Evolutionary conservation across 305 asterid genomes (phyloP).

Genomic region (Rubia balearica): DNA sequence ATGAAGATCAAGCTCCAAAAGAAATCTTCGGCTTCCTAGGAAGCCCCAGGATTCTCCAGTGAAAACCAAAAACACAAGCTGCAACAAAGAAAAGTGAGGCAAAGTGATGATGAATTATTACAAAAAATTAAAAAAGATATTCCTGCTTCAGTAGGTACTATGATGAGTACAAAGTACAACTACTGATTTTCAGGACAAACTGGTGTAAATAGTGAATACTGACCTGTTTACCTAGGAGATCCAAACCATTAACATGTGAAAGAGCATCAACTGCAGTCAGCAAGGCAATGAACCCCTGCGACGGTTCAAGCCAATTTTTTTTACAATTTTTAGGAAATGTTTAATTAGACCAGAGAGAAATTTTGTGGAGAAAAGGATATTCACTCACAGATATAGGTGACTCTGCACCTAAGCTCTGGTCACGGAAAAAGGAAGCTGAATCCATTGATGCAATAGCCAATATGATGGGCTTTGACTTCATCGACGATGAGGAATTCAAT

Average conservation of each 20-base stretch:
- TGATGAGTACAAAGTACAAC: background rate
- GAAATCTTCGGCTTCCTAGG: conserved; percentile 89
- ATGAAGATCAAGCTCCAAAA: conserved; percentile 70
- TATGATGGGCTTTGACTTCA: conserved; percentile 53
- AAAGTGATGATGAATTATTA: background rate
- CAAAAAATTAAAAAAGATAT: background rate
- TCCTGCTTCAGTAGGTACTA: background rate
- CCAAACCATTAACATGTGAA: conserved; percentile 52
- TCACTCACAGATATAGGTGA: conserved; percentile 91
- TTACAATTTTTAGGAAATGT: conserved; percentile 7
- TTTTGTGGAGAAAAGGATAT: conserved; percentile 1
- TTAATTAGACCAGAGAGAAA: background rate
- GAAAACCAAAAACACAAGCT: conserved; percentile 89
- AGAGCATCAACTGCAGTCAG: conserved; percentile 94
- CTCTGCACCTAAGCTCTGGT: conserved; percentile 86
- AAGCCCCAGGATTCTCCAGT: conserved; percentile 99
- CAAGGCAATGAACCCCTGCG: conserved; percentile 83
- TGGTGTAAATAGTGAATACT: background rate
- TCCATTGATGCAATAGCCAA: conserved; percentile 89
- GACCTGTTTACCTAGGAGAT: conserved; percentile 76
- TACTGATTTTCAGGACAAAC: background rate
- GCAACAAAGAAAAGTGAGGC: conserved; percentile 25
- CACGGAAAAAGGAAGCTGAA: conserved; percentile 92
- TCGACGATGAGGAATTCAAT: conserved; percentile 38
- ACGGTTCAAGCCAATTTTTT: conserved; percentile 12